Base-by-base conservation (phyloP, 345 rosid species). In the Cardiospermum halicacabum region DNA sequence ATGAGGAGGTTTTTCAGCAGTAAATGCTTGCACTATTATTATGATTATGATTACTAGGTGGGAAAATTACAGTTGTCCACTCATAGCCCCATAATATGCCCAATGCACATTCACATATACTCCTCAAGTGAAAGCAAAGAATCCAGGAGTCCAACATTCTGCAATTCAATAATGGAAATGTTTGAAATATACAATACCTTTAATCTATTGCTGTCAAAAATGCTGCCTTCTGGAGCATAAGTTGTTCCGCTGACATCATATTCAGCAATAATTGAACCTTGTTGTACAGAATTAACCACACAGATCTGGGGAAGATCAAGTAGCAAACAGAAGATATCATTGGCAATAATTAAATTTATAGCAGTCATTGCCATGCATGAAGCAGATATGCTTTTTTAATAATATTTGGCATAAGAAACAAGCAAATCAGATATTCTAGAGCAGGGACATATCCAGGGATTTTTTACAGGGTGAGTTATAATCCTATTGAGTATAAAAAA, bases 171-270 rank as follows among this genome's bases (percentile, higher is more conserved):
- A 39, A 47, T 27, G 28, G 42, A 30, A 66, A 54, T 22, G 43
- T 58, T 49, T n/a, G n/a, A 73, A 15, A 62, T 69, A 66, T 4
- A 40, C 69, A 61, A n/a, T 78, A 94, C 99, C 99, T 87, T 89
- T 60, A 61, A 59, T 53, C 81, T 93, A 18, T 53, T 75, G 78
- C 82, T 77, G 71, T 84, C 95, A 73, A 75, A 85, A 61, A 94
- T 81, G 54, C 79, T 69, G 67, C 99, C 97, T 74, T 94, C 99
- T 65, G 99, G 99, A 62, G 99, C 92, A 82, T 89, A 94, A 32
- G 96, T 87, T 72, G 99, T 91, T 70, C 99, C 99, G 60, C 89
- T 80, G 62, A 91, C 91, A 80, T 69, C 78, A 77, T 77, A 94
- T 77, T 91, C 99, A 75, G 75, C 71, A 58, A 87, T 65, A 72